phyloP scores from a whole-genome alignment of 2,329 filamentous ascomycete genomes.

The Aspergillus sp. region DNA sequence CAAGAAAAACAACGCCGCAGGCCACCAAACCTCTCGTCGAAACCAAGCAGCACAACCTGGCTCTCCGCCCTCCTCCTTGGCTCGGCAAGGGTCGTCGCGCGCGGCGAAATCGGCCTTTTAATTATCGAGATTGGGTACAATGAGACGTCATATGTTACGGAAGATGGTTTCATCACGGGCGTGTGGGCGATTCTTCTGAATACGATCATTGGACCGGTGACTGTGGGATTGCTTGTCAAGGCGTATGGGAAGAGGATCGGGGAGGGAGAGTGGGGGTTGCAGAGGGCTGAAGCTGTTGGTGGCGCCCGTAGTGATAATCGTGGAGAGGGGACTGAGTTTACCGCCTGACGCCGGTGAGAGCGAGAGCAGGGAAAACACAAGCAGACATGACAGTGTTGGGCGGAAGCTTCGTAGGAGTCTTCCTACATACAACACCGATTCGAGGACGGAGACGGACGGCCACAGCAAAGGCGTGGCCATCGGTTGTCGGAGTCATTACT shows the following conservation, averaged over 20 bases:
- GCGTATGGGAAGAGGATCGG: conserved; percentile 28
- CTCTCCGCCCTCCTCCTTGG: conserved; percentile 33
- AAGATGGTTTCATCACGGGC: conserved; percentile 33
- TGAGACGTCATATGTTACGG: conserved; percentile 44
- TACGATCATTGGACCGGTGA: conserved; percentile 36
- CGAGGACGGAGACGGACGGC: too few relatives aligned
- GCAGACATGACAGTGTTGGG: too few relatives aligned
- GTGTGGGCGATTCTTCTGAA: conserved; percentile 41
- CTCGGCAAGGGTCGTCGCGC: conserved; percentile 40
- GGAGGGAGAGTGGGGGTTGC: conserved; percentile 31
- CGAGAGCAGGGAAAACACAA: not conserved
- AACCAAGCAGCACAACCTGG: conserved; percentile 15
- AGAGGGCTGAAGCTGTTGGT: not conserved
- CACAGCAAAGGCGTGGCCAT: too few relatives aligned
- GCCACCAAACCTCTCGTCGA: not conserved
- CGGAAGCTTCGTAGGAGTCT: not conserved
- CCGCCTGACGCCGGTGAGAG: not conserved
- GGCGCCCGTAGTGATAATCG: not conserved
- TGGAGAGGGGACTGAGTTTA: not conserved
- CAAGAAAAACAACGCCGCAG: not conserved
- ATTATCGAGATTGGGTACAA: conserved; percentile 41
- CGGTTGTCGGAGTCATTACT: too few relatives aligned
- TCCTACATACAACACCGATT: too few relatives aligned
- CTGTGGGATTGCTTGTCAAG: conserved; percentile 33
- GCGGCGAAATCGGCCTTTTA: conserved; percentile 38